Percentiles rank a stretch among this genome's conserved stretches.
Conservation (phyloP, 179 eudicot genomes). For the Patellifolia procumbens region DNA sequence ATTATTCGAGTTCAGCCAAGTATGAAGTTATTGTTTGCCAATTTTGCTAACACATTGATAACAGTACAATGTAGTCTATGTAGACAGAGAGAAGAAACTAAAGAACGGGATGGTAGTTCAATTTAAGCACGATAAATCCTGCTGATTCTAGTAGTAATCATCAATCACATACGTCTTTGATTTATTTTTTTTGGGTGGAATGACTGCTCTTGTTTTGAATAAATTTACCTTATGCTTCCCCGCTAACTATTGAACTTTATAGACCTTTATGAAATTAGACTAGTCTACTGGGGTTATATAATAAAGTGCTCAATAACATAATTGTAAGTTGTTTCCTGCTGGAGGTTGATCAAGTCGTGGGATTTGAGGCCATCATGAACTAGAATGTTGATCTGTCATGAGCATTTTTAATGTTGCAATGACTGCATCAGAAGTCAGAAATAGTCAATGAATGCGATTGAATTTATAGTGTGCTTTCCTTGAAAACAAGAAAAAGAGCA, state of each 20-base stretch:
- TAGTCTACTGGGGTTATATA: neutral
- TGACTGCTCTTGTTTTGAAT: neutral
- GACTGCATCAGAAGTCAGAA: slow-evolving; percentile 1
- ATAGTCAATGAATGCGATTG: neutral
- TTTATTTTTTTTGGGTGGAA: neutral
- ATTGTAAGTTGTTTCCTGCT: neutral
- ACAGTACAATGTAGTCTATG: no score
- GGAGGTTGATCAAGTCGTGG: neutral
- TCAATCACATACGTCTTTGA: no score
- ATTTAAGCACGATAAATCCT: no score
- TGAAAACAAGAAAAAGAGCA: no score
- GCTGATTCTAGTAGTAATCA: no score
- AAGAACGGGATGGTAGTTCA: no score
- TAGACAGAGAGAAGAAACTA: no score
- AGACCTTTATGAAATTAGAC: neutral
- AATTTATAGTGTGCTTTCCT: neutral
- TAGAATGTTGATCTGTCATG: neutral
- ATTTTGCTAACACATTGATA: no score
- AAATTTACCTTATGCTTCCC: neutral
- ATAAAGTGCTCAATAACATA: neutral
- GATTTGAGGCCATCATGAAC: neutral
- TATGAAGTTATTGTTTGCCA: no score
- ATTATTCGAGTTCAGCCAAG: no score
- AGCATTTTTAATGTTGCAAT: neutral
- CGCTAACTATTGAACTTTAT: neutral